Evolutionary conservation across 2,329 filamentous ascomycete genomes (phyloP), one percentile per base, ranked within the genome.

Genomic region (Mollisia scopiformis): DNA sequence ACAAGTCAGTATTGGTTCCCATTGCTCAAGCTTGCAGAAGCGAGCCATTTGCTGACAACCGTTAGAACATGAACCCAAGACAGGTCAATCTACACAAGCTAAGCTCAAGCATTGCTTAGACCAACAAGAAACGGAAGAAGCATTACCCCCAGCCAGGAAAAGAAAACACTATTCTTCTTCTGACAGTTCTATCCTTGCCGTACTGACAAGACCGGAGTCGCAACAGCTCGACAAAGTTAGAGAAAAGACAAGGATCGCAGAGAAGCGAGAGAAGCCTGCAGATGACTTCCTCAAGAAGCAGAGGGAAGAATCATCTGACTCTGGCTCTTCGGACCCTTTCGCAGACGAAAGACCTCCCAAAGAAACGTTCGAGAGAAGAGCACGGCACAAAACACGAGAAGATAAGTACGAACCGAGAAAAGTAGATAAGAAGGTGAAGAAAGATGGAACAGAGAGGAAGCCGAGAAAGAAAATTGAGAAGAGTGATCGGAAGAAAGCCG

Each of bases 341-440:
- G 21, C 49, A 51, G 28, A 31, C 8, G 43, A 47, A 23, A 56
- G 25, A 39, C 52, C 25, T 33, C 55, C 19, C n/a, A 58, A 62
- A 28, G 66, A 67, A 49, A 66, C 57, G 7, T 74, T 72, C 51
- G 79, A 84, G 57, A 85, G 79, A 67, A 77, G 77, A 49, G 73
- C 79, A 19, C 80, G 87, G 31, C 76, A 80, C 64, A 89, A 83
- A 72, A 88, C 84, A 16, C 80, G 78, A 54, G 74, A 78, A 25
- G 80, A 85, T 67, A 82, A 79, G 33, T 88, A 89, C 68, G 79
- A 85, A 28, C 77, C 76, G 11, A 77, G 77, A 63, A 37, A 69
- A 60, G 73, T 35, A 73, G 66, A 66, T 41, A 68, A 62, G 49
- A 69, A 53, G 25, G 2, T 25, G 19, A 61, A 33, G 37, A 56